phyloP scores from a whole-genome alignment of 257 asterid genomes.

The Gentiana macrophylla region DNA sequence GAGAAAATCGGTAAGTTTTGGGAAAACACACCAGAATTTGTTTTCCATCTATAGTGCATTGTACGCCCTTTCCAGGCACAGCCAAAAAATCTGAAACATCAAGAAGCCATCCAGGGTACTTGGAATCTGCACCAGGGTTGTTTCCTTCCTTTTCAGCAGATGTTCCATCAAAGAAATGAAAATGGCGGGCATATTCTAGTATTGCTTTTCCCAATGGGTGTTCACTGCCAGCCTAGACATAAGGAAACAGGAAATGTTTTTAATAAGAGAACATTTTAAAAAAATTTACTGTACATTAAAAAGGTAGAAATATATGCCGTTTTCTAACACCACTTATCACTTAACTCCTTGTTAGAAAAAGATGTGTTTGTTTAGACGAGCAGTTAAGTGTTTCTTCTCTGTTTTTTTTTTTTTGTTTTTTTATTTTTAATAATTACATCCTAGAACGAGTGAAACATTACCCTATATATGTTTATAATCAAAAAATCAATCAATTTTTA shows the following conservation, averaged over 20 bases:
- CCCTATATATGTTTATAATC: no score
- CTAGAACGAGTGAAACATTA: no score
- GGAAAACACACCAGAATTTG: slow-evolving; percentile 59
- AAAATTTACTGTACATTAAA: no score
- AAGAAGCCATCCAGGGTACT: slow-evolving; percentile 80
- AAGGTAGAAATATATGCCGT: no score
- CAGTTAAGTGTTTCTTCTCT: no score
- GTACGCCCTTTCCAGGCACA: slow-evolving; percentile 91
- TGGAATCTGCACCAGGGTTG: slow-evolving; percentile 27
- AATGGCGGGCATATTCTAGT: slow-evolving; percentile 85
- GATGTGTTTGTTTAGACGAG: no score
- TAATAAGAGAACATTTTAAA: no score
- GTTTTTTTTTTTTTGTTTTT: no score
- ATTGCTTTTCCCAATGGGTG: slow-evolving; percentile 94
- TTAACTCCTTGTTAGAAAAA: no score
- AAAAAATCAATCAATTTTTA: no score
- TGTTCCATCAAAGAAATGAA: slow-evolving; percentile 78
- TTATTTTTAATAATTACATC: no score
- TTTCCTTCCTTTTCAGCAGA: slow-evolving; percentile 29
- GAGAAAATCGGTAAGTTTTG: neutral
- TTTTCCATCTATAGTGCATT: slow-evolving; percentile 60
- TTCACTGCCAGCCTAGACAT: slow-evolving; percentile 84
- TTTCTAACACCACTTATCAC: no score
- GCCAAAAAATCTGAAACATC: slow-evolving; percentile 65
- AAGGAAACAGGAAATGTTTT: slow-evolving; percentile 1